Evolutionary conservation across 164 flowering plant species (phyloP).

Genomic region (Stephania yunnanensis): DNA sequence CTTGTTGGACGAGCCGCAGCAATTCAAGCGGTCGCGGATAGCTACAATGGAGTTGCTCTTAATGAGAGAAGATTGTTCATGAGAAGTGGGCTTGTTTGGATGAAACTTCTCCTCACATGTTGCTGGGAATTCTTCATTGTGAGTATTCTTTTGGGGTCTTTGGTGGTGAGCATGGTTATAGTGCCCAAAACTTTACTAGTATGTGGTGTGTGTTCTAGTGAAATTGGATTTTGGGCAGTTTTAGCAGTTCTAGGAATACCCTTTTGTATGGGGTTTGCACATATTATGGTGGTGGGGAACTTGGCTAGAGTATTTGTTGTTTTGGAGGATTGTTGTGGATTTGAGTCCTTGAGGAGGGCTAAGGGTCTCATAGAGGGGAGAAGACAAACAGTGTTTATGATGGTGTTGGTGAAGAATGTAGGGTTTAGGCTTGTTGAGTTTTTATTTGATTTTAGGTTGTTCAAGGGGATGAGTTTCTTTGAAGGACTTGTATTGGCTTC

Average conservation of each 20-base stretch:
- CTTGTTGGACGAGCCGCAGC: conserved; percentile 37
- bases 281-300: conserved; percentile 31
- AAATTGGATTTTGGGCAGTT: conserved; percentile 21
- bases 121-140: conserved; percentile 27
- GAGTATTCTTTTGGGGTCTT: conserved; percentile 20
- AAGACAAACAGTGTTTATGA: conserved; percentile 26
- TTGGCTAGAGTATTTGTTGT: conserved; percentile 31
- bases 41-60: conserved; percentile 27
- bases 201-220: conserved; percentile 19
- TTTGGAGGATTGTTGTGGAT: conserved; percentile 28
- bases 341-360: conserved; percentile 27
- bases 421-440: conserved; percentile 29
- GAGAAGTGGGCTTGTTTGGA: conserved; percentile 29
- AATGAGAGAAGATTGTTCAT: conserved; percentile 22
- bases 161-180: conserved; percentile 16
- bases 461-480: conserved; percentile 28
- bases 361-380: conserved; percentile 22
- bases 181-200: conserved; percentile 17
- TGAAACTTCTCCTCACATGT: conserved; percentile 37
- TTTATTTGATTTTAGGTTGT: conserved; percentile 30
- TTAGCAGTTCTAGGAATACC: conserved; percentile 23
- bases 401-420: conserved; percentile 29
- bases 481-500: conserved; percentile 29
- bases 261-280: conserved; percentile 32
- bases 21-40: conserved; percentile 32